These are phyloP conservation scores for Xylaria sp. DNA, from an alignment of 495 filamentous ascomycete species.

Conservation along the genomic window DNA sequence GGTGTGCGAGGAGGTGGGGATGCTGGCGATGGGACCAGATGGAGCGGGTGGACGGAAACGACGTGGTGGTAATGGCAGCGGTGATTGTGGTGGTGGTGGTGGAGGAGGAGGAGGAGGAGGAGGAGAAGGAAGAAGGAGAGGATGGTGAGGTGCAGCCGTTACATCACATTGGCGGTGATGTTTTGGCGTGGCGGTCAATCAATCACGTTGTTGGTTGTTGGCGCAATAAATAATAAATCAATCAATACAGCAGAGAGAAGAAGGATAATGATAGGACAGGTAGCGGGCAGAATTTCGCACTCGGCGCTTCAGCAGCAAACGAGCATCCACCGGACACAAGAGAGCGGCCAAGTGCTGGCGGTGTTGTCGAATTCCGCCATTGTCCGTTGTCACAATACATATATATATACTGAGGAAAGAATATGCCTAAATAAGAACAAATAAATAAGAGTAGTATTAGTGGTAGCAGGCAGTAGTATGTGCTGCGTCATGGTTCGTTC, in stretches of 20 bases:
- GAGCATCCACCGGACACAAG: not conserved
- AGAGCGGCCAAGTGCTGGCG: not conserved
- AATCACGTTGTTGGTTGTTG: not conserved
- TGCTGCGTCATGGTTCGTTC: not conserved
- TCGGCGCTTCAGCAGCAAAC: not conserved
- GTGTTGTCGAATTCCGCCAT: not conserved
- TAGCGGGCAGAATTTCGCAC: not conserved
- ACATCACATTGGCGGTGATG: slow-evolving; percentile 22
- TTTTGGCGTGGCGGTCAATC: slow-evolving; percentile 24
- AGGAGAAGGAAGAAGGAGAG: not conserved
- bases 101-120: not conserved
- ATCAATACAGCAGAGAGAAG: too few relatives aligned
- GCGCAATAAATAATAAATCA: not conserved
- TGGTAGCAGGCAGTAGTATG: too few relatives aligned
- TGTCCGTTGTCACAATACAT: not conserved
- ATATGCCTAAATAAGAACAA: not conserved
- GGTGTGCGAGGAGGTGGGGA: slow-evolving; percentile 43
- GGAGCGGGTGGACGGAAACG: slow-evolving; percentile 10
- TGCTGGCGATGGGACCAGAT: slow-evolving; percentile 28
- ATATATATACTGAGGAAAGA: too few relatives aligned
- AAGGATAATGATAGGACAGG: slow-evolving; percentile 6
- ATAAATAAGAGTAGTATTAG: too few relatives aligned
- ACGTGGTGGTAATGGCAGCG: slow-evolving; percentile 12
- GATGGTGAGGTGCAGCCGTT: slow-evolving; percentile 13
- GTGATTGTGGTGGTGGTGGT: not conserved